A percentile compares a stretch with the other conserved stretches of the same genome.
Conservation (phyloP, 371 early-diverging fungal genomes). For the Encephalitozoon hellem region DNA sequence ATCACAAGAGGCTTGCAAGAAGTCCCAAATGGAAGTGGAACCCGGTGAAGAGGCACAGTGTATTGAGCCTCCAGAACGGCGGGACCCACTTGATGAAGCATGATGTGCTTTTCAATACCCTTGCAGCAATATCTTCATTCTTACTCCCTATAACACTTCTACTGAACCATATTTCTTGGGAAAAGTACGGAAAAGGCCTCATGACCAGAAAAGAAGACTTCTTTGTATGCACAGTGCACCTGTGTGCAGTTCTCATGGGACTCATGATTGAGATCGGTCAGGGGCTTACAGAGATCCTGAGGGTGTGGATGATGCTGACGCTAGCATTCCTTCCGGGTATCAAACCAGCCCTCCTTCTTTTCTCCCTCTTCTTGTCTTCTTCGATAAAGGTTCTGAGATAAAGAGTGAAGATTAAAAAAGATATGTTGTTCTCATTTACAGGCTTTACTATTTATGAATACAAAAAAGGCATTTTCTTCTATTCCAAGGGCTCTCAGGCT, state of each 20-base stretch:
- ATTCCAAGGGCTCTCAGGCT: background rate
- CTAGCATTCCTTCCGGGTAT: background rate
- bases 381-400: background rate
- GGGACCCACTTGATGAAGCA: background rate
- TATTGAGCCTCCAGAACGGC: background rate
- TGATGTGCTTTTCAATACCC: background rate
- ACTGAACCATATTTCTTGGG: background rate
- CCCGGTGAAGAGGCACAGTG: background rate
- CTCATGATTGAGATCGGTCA: background rate
- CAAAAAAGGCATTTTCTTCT: background rate
- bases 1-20: background rate
- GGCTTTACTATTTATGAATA: slow-evolving; percentile 17
- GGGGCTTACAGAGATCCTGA: background rate
- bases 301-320: background rate
- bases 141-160: background rate
- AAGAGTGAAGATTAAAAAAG: background rate
- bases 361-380: background rate
- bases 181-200: background rate
- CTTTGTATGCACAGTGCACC: background rate
- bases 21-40: background rate
- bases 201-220: background rate
- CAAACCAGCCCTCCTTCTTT: background rate
- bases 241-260: background rate
- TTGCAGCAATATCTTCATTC: background rate
- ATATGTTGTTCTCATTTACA: background rate